Percentiles rank a stretch among this genome's conserved stretches.
These are phyloP conservation scores for Fusarium decemcellulare DNA, from an alignment of 2,329 filamentous ascomycete genomes.

Conservation along the genomic window DNA sequence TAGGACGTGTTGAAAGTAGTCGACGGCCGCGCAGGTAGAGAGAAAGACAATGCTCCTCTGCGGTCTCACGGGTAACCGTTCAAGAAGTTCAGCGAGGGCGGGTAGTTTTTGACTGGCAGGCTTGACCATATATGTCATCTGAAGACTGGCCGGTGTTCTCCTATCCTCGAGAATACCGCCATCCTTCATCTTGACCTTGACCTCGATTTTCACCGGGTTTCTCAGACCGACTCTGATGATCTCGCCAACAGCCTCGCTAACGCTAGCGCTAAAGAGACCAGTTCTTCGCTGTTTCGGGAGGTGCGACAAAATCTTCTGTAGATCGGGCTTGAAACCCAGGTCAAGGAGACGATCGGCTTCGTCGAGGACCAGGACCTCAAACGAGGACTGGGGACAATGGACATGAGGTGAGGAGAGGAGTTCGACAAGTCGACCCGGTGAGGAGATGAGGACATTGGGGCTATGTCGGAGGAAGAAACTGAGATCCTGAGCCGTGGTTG, in stretches of 20 bases:
- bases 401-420: slow-evolving; percentile 89
- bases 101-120: slow-evolving; percentile 87
- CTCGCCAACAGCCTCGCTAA: slow-evolving; percentile 95
- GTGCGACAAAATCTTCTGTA: slow-evolving; percentile 86
- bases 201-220: slow-evolving; percentile 95
- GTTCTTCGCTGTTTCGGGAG: slow-evolving; percentile 95
- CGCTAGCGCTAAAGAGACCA: slow-evolving; percentile 93
- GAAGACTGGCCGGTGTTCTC: slow-evolving; percentile 90
- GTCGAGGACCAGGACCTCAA: slow-evolving; percentile 93
- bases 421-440: slow-evolving; percentile 90
- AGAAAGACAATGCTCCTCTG: slow-evolving; percentile 93
- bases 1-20: slow-evolving; percentile 90
- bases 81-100: slow-evolving; percentile 78
- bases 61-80: slow-evolving; percentile 78
- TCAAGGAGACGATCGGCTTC: slow-evolving; percentile 95
- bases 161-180: slow-evolving; percentile 82
- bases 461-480: slow-evolving; percentile 86
- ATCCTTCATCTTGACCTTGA: slow-evolving; percentile 85
- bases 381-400: slow-evolving; percentile 88
- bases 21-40: slow-evolving; percentile 93
- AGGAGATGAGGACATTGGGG: slow-evolving; percentile 91
- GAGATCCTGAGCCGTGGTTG: slow-evolving; percentile 87
- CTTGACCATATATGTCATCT: slow-evolving; percentile 86
- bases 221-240: slow-evolving; percentile 92
- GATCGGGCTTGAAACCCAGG: slow-evolving; percentile 91